These are phyloP conservation scores for Sindora glabra DNA, from an alignment of 306 rosid species.

Conservation along the genomic window DNA sequence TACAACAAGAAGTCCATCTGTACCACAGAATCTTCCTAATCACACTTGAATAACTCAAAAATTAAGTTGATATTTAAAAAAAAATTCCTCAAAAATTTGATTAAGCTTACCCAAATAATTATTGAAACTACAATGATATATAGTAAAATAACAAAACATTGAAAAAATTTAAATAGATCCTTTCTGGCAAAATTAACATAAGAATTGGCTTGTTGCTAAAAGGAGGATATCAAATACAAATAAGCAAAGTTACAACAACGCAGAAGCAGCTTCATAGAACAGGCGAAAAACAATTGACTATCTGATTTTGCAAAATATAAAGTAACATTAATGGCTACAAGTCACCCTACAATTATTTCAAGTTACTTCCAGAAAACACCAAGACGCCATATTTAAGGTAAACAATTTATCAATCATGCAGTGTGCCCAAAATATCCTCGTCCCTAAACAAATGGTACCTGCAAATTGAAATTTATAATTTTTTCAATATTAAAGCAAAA, in stretches of 20 bases:
- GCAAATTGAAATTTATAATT: not conserved
- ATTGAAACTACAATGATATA: too few species aligned
- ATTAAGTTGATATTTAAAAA: too few species aligned
- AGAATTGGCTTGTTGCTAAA: too few species aligned
- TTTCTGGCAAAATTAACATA: too few species aligned
- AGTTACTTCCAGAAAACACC: not conserved
- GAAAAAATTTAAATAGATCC: too few species aligned
- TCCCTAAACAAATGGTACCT: conserved; percentile 64
- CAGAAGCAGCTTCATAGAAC: not conserved
- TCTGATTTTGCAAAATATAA: not conserved
- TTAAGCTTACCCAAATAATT: too few species aligned
- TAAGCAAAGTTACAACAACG: not conserved
- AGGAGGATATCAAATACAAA: not conserved
- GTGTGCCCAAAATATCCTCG: conserved; percentile 50
- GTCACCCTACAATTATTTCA: not conserved
- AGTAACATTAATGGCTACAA: not conserved
- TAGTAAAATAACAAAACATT: too few species aligned
- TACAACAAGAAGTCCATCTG: too few species aligned
- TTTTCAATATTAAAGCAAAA: not conserved
- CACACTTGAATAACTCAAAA: too few species aligned
- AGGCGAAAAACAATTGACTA: not conserved
- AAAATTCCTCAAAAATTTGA: too few species aligned
- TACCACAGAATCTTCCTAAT: too few species aligned
- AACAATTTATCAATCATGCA: conserved; percentile 28
- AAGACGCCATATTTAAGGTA: not conserved